These are phyloP conservation scores for Trametes polyzona DNA, from an alignment of 1,284 basidiomycete species.

Conservation along the genomic window DNA sequence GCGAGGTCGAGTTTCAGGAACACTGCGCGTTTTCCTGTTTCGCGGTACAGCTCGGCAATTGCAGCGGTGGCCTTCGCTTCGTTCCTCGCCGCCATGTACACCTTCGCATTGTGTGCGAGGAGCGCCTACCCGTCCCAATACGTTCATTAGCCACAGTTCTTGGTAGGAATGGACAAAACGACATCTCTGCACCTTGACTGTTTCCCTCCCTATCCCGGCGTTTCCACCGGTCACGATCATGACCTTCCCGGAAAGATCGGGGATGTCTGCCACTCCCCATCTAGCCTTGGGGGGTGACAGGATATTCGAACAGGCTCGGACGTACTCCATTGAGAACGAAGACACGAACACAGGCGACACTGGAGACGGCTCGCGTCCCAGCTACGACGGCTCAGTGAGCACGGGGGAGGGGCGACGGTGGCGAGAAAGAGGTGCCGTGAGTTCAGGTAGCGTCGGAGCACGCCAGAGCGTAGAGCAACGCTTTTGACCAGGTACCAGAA, in stretches of 20 bases:
- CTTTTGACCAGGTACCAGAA: background rate
- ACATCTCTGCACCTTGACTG: constrained; percentile 23
- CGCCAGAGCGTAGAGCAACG: background rate
- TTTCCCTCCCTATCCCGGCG: constrained; percentile 30
- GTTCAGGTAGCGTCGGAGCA: background rate
- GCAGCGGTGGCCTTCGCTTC: constrained; percentile 42
- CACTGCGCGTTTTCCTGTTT: constrained; percentile 36
- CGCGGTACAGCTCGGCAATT: constrained; percentile 45
- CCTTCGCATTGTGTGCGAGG: constrained; percentile 47
- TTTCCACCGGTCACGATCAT: constrained; percentile 33
- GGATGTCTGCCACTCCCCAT: constrained; percentile 26
- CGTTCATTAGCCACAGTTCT: background rate
- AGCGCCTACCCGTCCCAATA: constrained; percentile 1
- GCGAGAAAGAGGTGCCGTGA: background rate
- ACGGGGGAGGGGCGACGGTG: no score
- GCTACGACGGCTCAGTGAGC: no score
- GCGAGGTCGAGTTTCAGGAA: constrained; percentile 52
- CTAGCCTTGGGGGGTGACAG: constrained; percentile 22
- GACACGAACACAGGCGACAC: no score
- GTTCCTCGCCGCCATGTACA: constrained; percentile 53
- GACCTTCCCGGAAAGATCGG: constrained; percentile 26
- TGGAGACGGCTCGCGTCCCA: no score
- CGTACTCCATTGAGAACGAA: constrained; percentile 1
- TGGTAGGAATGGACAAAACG: background rate
- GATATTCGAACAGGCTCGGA: constrained; percentile 12